Percentiles rank a stretch among this genome's conserved stretches.
Evolutionary conservation across 2,329 filamentous ascomycete species (phyloP).

Genomic region (Sarocladium brachiariae): DNA sequence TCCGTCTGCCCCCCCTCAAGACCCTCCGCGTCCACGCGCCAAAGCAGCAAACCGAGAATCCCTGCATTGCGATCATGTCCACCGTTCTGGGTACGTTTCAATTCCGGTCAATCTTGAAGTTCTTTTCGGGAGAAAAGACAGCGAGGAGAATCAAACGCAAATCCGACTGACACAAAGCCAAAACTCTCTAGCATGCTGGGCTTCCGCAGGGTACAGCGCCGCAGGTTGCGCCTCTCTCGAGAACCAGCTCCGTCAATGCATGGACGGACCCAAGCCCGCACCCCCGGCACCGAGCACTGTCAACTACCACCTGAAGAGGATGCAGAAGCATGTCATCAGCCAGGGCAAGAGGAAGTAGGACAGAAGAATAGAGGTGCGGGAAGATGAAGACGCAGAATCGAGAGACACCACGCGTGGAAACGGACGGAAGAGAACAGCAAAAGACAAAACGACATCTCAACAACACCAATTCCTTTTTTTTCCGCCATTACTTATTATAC

Average conservation of each 20-base stretch:
- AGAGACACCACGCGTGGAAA: no score
- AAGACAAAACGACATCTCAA: no score
- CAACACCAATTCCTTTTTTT: no score
- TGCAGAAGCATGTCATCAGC: constrained; percentile 60
- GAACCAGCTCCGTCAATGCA: constrained; percentile 57
- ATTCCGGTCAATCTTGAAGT: no score
- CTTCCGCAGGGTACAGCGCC: constrained; percentile 64
- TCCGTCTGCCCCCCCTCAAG: constrained; percentile 51
- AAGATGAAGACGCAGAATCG: neutral
- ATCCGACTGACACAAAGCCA: no score
- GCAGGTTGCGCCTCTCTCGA: constrained; percentile 53
- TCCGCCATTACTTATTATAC: no score
- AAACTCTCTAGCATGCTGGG: constrained; percentile 75
- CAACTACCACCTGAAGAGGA: constrained; percentile 87
- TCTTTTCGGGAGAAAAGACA: no score
- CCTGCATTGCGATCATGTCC: constrained; percentile 51
- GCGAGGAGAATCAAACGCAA: no score
- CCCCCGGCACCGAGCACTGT: constrained; percentile 61
- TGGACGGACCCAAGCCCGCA: constrained; percentile 65
- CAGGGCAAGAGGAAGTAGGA: constrained; percentile 28
- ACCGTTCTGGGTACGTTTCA: constrained; percentile 50
- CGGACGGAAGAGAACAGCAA: no score
- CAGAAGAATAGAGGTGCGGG: neutral
- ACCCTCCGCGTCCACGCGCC: constrained; percentile 47
- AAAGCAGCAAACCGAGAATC: constrained; percentile 41